Evolutionary conservation across 805 yeast species (phyloP).

Genomic region (Candida caryicola): DNA sequence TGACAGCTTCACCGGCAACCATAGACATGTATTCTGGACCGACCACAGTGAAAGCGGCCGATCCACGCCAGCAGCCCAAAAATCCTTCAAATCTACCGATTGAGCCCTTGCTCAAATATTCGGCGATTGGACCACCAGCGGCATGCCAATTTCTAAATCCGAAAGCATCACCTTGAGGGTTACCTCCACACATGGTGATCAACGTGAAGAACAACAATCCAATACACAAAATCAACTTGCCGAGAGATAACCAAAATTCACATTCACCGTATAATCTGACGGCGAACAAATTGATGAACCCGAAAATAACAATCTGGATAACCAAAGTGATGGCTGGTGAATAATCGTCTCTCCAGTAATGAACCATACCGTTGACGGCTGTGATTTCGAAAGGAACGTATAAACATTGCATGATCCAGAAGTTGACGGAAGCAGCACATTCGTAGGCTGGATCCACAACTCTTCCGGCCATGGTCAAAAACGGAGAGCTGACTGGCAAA

Average conservation of each 20-base stretch:
- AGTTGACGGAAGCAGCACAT: slow-evolving; percentile 22
- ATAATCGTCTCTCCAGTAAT: slow-evolving; percentile 77
- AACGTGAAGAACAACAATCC: slow-evolving; percentile 76
- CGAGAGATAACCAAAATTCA: slow-evolving; percentile 75
- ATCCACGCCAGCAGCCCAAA: slow-evolving; percentile 57
- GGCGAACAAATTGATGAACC: slow-evolving; percentile 66
- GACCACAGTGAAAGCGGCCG: slow-evolving; percentile 73
- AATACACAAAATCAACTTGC: slow-evolving; percentile 58
- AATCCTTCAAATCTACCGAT: slow-evolving; percentile 73
- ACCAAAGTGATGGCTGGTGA: slow-evolving; percentile 67
- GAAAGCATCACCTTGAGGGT: slow-evolving; percentile 59
- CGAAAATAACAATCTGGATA: slow-evolving; percentile 62
- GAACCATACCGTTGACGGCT: slow-evolving; percentile 73
- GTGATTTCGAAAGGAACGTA: slow-evolving; percentile 81
- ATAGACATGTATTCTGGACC: slow-evolving; percentile 86
- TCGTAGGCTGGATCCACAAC: slow-evolving; percentile 38
- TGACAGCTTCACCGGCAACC: slow-evolving; percentile 78
- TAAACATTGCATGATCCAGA: slow-evolving; percentile 43
- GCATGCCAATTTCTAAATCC: slow-evolving; percentile 48
- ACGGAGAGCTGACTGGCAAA: slow-evolving; percentile 36
- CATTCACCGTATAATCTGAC: slow-evolving; percentile 77
- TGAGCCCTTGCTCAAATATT: slow-evolving; percentile 47
- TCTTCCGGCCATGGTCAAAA: slow-evolving; percentile 37
- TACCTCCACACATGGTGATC: slow-evolving; percentile 84
- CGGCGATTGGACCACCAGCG: slow-evolving; percentile 43